Base-by-base conservation (phyloP, 257 asterid species). In the Haberlea rhodopensis region DNA sequence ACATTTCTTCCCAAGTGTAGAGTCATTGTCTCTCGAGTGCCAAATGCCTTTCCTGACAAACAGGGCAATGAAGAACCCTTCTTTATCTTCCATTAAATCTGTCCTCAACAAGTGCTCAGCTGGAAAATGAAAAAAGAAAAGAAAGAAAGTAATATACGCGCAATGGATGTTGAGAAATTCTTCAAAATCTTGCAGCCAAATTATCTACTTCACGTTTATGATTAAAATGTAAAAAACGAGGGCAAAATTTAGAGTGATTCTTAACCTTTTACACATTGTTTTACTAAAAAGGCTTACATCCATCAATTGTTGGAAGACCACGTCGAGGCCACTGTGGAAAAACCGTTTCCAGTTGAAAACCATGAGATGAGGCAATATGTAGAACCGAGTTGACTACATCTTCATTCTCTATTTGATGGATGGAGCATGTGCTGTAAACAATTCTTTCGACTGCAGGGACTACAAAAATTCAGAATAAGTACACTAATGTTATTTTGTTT, bases 371-470 rank as follows among this genome's bases (percentile, higher is more conserved):
- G 62, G 99, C 99, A 37, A 86, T 72, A 59, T 83, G 84, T 69
- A 84, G 61, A 69, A 90, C 87, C 11, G 87, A 90, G 46, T 57
- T 71, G 66, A 94, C 73, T 4, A 94, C 95, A 45, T 90, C 97
- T 84, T 87, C 99, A 65, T 92, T 87, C 75, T 94, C 97, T 11
- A 73, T 78, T 75, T 84, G 96, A 80, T 87, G 84, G 32, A 90
- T 53, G 21, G 99, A 92, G 70, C 99, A 94, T 6, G 96, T 94
- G 82, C 97, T 94, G 84, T 94, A 94, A 53, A 87, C 96, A 22
- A 90, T 76, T 70, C 85, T 87, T 82, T 90, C 96, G 6, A 84
- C 97, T 45, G 79, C 82, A 25, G 96, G 97, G 73, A 94, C 97
- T 89, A 54, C 40, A 69, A 19, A 69, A 62, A 60, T 55, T 28